These are phyloP conservation scores for Pichia phayaonensis DNA, from an alignment of 805 yeast species.

Conservation along the genomic window DNA sequence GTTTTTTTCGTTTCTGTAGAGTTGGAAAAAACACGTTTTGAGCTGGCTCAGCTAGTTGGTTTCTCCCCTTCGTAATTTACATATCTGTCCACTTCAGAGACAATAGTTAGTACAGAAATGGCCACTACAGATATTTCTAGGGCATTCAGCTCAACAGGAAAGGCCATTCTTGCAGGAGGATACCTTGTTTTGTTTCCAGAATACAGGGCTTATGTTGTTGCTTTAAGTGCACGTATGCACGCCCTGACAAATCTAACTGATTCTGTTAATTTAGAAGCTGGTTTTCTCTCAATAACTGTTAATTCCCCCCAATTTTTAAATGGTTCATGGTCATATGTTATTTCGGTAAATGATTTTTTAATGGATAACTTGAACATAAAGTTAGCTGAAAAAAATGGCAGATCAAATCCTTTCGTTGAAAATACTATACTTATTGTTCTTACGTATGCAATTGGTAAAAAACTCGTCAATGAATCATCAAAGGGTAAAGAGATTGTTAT, in stretches of 20 bases:
- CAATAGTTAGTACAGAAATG: neutral
- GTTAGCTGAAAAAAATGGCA: conserved; percentile 14
- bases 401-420: conserved; percentile 66
- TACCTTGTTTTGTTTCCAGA: conserved; percentile 78
- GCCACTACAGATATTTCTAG: conserved; percentile 7
- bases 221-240: conserved; percentile 85
- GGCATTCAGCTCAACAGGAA: conserved; percentile 91
- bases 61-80: too few relatives aligned
- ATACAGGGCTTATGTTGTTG: conserved; percentile 74
- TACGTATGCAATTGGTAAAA: conserved; percentile 38
- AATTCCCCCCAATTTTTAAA: conserved; percentile 69
- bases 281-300: conserved; percentile 33
- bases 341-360: conserved; percentile 16
- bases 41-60: neutral
- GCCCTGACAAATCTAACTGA: conserved; percentile 31
- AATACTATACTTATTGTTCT: conserved; percentile 51
- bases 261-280: neutral
- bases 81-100: neutral
- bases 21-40: neutral
- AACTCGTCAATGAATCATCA: neutral
- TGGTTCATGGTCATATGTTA: conserved; percentile 60
- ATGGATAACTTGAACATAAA: conserved; percentile 5
- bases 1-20: too few relatives aligned
- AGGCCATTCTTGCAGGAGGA: conserved; percentile 92
- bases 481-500: conserved; percentile 34